Conservation (phyloP, 164 flowering plant genomes). For the Tetracentron sinense region DNA sequence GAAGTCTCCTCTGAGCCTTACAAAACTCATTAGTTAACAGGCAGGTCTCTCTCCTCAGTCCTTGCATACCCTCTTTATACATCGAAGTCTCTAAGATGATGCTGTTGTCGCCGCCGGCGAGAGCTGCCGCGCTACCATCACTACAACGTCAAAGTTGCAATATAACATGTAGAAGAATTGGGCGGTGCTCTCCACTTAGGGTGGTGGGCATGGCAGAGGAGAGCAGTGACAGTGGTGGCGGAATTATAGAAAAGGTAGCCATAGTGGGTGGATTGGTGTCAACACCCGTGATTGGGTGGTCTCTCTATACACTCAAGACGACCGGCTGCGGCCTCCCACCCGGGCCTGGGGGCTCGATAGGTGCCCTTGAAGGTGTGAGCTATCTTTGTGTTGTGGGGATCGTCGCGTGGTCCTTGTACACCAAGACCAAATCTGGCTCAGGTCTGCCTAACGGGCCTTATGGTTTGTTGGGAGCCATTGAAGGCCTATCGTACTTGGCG, state of each 20-base stretch:
- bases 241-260: constrained; percentile 43
- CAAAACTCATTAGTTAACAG: no score
- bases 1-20: no score
- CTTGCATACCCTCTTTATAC: not conserved
- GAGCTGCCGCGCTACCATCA: constrained; percentile 6
- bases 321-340: constrained; percentile 98
- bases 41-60: not conserved
- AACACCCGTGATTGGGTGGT: constrained; percentile 83
- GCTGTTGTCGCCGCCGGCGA: constrained; percentile 21
- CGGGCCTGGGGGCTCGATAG: constrained; percentile 89
- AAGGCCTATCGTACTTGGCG: constrained; percentile 72
- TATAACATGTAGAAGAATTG: not conserved
- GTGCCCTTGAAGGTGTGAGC: constrained; percentile 93
- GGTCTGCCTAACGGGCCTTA: constrained; percentile 88
- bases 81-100: constrained; percentile 30
- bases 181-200: constrained; percentile 10
- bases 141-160: not conserved
- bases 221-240: constrained; percentile 30
- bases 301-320: constrained; percentile 93
- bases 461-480: constrained; percentile 87
- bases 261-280: constrained; percentile 72
- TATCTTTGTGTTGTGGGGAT: constrained; percentile 68
- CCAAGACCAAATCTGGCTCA: constrained; percentile 78
- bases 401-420: constrained; percentile 81
- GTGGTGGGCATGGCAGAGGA: constrained; percentile 49